phyloP scores from a whole-genome alignment of 2,329 filamentous ascomycete genomes.

The Phyllosticta citriasiana region DNA sequence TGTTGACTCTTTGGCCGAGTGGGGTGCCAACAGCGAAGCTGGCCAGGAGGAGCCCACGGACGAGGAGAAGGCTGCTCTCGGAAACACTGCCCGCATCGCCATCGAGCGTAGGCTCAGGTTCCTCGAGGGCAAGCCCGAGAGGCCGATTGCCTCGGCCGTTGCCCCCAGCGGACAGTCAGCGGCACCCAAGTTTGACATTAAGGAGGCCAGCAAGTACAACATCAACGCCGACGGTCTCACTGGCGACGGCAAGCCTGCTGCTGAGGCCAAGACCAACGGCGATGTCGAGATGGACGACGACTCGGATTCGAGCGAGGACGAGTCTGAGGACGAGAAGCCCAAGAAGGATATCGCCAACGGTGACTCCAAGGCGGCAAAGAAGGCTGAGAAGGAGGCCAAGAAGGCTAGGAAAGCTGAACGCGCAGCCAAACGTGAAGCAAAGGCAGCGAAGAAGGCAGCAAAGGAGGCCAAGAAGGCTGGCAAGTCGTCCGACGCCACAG shows the following conservation, averaged over 20 bases:
- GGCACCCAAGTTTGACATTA: conserved; percentile 68
- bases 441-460: conserved; percentile 43
- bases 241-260: conserved; percentile 51
- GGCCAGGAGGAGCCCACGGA: conserved; percentile 55
- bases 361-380: conserved; percentile 22
- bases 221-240: conserved; percentile 78
- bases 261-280: conserved; percentile 32
- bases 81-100: conserved; percentile 59
- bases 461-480: conserved; percentile 44
- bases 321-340: conserved; percentile 22
- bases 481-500: conserved; percentile 39
- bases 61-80: conserved; percentile 76
- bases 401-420: conserved; percentile 31
- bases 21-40: conserved; percentile 41
- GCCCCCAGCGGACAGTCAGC: conserved; percentile 59
- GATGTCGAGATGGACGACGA: conserved; percentile 40
- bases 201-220: conserved; percentile 92
- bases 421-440: conserved; percentile 28
- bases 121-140: conserved; percentile 74
- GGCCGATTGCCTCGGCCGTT: conserved; percentile 55
- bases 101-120: conserved; percentile 66
- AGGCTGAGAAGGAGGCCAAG: conserved; percentile 32
- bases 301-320: conserved; percentile 26
- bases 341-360: conserved; percentile 15
- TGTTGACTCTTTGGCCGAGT: conserved; percentile 79